Percentiles rank a stretch among this genome's conserved stretches.
Evolutionary conservation across 805 yeast species (phyloP).

Genomic region (Suhomyces kilbournensis): DNA sequence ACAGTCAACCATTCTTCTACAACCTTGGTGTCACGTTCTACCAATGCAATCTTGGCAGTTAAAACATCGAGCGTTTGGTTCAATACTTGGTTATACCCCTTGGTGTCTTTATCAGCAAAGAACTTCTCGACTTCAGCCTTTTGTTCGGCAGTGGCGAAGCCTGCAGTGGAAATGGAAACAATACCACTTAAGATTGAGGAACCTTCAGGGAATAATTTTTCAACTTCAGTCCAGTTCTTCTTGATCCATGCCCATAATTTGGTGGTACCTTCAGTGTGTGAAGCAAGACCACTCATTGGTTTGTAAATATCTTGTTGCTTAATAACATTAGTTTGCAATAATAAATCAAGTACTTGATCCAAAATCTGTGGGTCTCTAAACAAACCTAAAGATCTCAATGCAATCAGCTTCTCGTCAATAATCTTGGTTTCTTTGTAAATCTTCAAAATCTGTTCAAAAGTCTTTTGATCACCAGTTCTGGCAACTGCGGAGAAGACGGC

Average conservation of each 20-base stretch:
- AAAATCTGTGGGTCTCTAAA: slow-evolving; percentile 52
- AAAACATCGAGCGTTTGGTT: slow-evolving; percentile 64
- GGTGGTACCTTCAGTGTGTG: slow-evolving; percentile 62
- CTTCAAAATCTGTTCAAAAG: slow-evolving; percentile 59
- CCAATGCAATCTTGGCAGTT: slow-evolving; percentile 56
- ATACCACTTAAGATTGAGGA: slow-evolving; percentile 76
- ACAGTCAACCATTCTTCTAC: slow-evolving; percentile 49
- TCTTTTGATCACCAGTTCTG: slow-evolving; percentile 55
- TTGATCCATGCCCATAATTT: slow-evolving; percentile 73
- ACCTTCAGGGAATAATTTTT: slow-evolving; percentile 72
- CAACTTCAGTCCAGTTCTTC: slow-evolving; percentile 67
- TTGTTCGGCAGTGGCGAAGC: slow-evolving; percentile 56
- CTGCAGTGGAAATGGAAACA: slow-evolving; percentile 57
- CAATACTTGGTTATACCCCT: slow-evolving; percentile 62
- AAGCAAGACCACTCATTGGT: slow-evolving; percentile 72
- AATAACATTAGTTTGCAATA: slow-evolving; percentile 56
- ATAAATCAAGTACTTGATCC: slow-evolving; percentile 52
- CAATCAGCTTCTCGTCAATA: slow-evolving; percentile 66
- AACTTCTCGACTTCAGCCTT: slow-evolving; percentile 49
- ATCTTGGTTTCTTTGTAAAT: slow-evolving; percentile 60
- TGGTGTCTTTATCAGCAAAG: slow-evolving; percentile 53
- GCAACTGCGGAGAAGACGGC: slow-evolving; percentile 68
- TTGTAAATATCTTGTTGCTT: slow-evolving; percentile 70
- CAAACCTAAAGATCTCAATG: slow-evolving; percentile 66
- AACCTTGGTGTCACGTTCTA: slow-evolving; percentile 48